phyloP scores from a whole-genome alignment of 768 basidiomycete genomes.

The Mycena albidolilacea region DNA sequence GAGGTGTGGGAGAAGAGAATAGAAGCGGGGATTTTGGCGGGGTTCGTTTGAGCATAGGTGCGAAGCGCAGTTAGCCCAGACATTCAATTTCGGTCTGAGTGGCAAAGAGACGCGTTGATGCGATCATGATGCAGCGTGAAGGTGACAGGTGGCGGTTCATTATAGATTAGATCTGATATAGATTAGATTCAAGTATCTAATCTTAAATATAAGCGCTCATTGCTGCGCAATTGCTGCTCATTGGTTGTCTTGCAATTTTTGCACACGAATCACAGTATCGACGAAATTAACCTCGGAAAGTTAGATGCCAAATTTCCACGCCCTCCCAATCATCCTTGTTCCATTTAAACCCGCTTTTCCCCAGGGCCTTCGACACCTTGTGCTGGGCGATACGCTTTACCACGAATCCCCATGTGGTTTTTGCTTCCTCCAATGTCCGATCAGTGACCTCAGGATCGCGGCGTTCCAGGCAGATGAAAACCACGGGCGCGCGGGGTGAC shows the following conservation, averaged over 20 bases:
- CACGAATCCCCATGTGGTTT: conserved; percentile 67
- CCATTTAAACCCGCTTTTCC: conserved; percentile 73
- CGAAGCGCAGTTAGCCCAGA: conserved; percentile 70
- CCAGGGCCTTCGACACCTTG: conserved; percentile 73
- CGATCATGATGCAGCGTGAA: not conserved
- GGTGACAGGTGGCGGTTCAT: no score
- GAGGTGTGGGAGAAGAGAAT: conserved; percentile 71
- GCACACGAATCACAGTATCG: no score
- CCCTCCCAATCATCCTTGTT: conserved; percentile 81
- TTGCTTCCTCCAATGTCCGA: conserved; percentile 69
- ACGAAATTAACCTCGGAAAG: conserved; percentile 36
- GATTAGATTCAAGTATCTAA: no score
- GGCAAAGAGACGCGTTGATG: not conserved
- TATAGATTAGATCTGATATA: no score
- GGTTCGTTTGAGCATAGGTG: conserved; percentile 70
- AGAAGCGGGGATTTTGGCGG: conserved; percentile 69
- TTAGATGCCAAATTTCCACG: conserved; percentile 84
- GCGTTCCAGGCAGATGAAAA: conserved; percentile 81
- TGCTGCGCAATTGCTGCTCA: no score
- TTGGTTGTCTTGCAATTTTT: no score
- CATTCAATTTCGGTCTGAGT: conserved; percentile 40
- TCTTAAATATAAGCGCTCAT: no score
- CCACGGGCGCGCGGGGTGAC: conserved; percentile 56
- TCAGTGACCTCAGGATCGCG: conserved; percentile 81
- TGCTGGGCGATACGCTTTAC: conserved; percentile 70